Conservation (phyloP, 805 yeast genomes). For the Cyberlindnera mrakii region DNA sequence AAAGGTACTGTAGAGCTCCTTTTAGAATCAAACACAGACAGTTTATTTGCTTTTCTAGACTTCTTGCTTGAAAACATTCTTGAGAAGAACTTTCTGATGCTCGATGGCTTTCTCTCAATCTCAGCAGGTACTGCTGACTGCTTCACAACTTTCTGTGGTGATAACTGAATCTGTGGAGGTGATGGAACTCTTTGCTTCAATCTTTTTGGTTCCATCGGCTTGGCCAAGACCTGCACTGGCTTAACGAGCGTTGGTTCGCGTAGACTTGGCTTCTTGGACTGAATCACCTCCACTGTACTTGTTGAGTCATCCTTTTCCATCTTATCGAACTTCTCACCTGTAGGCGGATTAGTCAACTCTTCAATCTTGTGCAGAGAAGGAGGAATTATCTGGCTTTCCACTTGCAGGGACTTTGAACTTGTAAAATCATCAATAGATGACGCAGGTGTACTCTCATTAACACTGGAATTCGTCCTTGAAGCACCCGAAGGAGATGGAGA, state of each 20-base stretch:
- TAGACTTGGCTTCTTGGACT: no score
- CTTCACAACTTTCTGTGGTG: neutral
- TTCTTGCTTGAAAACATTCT: slow-evolving; percentile 10
- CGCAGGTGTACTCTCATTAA: slow-evolving; percentile 24
- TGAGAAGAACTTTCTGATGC: slow-evolving; percentile 17
- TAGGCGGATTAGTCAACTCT: neutral
- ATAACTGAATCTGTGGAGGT: slow-evolving; percentile 3
- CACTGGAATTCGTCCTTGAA: slow-evolving; percentile 21
- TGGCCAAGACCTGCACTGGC: no score
- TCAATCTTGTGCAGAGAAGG: slow-evolving; percentile 17
- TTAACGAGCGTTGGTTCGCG: no score
- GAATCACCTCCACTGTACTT: neutral
- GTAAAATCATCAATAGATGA: slow-evolving; percentile 24
- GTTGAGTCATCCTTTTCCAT: neutral
- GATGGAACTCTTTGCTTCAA: neutral
- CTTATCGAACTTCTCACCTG: neutral
- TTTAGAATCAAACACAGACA: neutral
- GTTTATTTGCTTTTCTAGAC: slow-evolving; percentile 1
- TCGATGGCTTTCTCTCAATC: slow-evolving; percentile 14
- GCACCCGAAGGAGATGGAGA: slow-evolving; percentile 24
- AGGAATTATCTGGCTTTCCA: neutral
- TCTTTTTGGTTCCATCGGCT: neutral
- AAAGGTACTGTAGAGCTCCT: neutral
- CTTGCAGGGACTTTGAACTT: neutral
- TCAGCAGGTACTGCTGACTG: no score